Evolutionary conservation across 805 yeast genomes (phyloP).

Genomic region (Saccharomycopsis synnaedendra): DNA sequence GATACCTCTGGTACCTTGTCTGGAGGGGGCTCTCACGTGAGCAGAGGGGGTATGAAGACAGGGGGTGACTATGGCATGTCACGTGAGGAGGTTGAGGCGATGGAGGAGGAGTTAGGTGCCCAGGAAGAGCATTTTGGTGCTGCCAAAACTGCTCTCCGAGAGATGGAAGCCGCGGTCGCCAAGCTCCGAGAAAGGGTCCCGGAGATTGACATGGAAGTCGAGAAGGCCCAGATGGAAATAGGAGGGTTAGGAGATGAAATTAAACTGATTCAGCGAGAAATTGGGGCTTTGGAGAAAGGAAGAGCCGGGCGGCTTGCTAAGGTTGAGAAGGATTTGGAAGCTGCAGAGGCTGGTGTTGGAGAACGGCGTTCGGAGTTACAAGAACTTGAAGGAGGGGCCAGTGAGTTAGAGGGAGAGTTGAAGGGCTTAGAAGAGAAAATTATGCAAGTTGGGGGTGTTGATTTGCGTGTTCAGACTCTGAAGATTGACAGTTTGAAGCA

Average conservation of each 20-base stretch:
- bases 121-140: slow-evolving; percentile 44
- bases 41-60: slow-evolving; percentile 66
- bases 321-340: slow-evolving; percentile 26
- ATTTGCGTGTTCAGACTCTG: slow-evolving; percentile 65
- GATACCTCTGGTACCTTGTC: slow-evolving; percentile 93
- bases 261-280: slow-evolving; percentile 31
- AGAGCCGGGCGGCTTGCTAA: slow-evolving; percentile 15
- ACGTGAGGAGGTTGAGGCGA: slow-evolving; percentile 42
- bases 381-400: slow-evolving; percentile 40
- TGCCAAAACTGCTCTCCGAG: slow-evolving; percentile 38
- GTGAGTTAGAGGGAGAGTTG: slow-evolving; percentile 44
- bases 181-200: slow-evolving; percentile 59
- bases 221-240: slow-evolving; percentile 52
- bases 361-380: slow-evolving; percentile 30
- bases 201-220: slow-evolving; percentile 48
- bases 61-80: slow-evolving; percentile 27
- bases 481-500: slow-evolving; percentile 69
- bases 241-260: slow-evolving; percentile 46
- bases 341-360: slow-evolving; percentile 24
- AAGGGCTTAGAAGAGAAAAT: slow-evolving; percentile 59
- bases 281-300: slow-evolving; percentile 26
- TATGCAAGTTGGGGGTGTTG: slow-evolving; percentile 86
- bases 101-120: slow-evolving; percentile 39
- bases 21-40: slow-evolving; percentile 78
- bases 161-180: slow-evolving; percentile 49